Evolutionary conservation across 371 early-diverging fungal species (phyloP).

Genomic region (Mucor plumbeus): DNA sequence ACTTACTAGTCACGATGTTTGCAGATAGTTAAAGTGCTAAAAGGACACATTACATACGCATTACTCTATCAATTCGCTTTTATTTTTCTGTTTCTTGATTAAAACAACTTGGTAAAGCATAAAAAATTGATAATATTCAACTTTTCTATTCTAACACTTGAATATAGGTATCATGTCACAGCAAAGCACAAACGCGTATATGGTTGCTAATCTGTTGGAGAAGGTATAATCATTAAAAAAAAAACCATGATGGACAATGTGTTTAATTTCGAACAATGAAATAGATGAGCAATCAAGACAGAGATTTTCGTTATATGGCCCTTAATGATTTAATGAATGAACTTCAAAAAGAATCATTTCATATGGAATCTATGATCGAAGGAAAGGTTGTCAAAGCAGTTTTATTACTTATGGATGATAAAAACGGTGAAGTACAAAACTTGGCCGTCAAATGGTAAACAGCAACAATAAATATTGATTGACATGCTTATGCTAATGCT

Average conservation of each 20-base stretch:
- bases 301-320: slow-evolving; percentile 96
- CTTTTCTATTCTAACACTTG: not conserved
- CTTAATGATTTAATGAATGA: slow-evolving; percentile 83
- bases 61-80: not conserved
- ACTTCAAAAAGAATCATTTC: slow-evolving; percentile 64
- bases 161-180: slow-evolving; percentile 31
- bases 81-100: not conserved
- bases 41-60: slow-evolving; percentile 4
- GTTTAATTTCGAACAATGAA: not conserved
- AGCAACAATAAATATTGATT: not conserved
- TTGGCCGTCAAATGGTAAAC: slow-evolving; percentile 87
- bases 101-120: not conserved
- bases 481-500: not conserved
- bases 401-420: slow-evolving; percentile 78
- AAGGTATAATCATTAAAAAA: slow-evolving; percentile 48
- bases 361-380: slow-evolving; percentile 71
- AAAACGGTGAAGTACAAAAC: slow-evolving; percentile 93
- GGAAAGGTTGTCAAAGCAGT: slow-evolving; percentile 72
- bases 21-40: not conserved
- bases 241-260: not conserved
- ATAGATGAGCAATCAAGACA: slow-evolving; percentile 80
- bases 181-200: slow-evolving; percentile 60
- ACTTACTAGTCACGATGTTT: not conserved
- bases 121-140: not conserved
- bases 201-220: slow-evolving; percentile 69